Evolutionary conservation across 345 rosid species (phyloP).

Genomic region (Pseudoturritis turrita): DNA sequence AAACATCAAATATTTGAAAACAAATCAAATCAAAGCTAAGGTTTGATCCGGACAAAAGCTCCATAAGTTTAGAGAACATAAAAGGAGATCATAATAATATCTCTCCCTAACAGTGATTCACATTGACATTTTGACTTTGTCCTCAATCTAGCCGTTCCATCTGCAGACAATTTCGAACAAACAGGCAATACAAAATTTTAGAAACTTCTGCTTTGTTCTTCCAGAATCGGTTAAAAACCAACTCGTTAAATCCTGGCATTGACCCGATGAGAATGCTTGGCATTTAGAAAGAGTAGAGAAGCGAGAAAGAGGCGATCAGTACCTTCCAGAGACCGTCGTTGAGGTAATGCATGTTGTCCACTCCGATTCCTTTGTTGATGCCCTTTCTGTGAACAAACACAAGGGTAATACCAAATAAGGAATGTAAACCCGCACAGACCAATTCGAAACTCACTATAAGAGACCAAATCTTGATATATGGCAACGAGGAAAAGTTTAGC

Average conservation of each 20-base stretch:
- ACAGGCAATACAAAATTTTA: neutral
- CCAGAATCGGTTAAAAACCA: neutral
- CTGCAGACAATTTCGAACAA: slow-evolving; percentile 35
- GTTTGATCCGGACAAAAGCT: slow-evolving; percentile 17
- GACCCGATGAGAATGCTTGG: neutral
- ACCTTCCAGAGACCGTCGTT: slow-evolving; percentile 99
- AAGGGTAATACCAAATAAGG: neutral
- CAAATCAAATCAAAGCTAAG: slow-evolving; percentile 4
- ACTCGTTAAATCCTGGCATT: neutral
- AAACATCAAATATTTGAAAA: slow-evolving; percentile 15
- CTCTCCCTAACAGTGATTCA: slow-evolving; percentile 7
- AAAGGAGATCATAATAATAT: neutral
- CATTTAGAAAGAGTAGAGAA: neutral
- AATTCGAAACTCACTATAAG: neutral
- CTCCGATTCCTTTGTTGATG: slow-evolving; percentile 96
- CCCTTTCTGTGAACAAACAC: slow-evolving; percentile 49
- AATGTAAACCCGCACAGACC: neutral
- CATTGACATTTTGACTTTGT: neutral
- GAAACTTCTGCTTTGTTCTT: neutral
- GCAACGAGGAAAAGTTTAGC: neutral
- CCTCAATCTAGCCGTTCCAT: slow-evolving; percentile 87
- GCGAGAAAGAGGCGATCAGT: neutral
- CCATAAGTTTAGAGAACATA: slow-evolving; percentile 23
- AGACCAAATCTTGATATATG: neutral
- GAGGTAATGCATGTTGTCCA: slow-evolving; percentile 98